Evolutionary conservation across 495 filamentous ascomycete species (phyloP).

Genomic region (Halenospora varia): DNA sequence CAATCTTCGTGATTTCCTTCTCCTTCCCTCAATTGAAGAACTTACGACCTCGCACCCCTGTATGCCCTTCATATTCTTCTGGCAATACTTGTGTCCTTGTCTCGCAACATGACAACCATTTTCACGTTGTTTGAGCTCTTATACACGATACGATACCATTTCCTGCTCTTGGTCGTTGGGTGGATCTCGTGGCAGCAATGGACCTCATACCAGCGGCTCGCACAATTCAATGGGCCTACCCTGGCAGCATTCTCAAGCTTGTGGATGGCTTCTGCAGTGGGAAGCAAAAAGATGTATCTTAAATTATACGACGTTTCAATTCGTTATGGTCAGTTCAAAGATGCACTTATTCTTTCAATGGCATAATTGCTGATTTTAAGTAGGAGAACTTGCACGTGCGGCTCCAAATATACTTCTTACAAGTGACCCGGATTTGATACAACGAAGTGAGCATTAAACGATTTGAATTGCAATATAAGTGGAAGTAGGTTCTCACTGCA

Average conservation of each 20-base stretch:
- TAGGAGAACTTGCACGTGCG: slow-evolving; percentile 29
- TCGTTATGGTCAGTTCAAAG: too few species aligned
- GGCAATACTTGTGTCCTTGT: too few species aligned
- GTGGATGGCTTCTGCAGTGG: background rate
- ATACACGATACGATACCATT: background rate
- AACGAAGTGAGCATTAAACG: slow-evolving; percentile 12
- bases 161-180: background rate
- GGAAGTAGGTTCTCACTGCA: slow-evolving; percentile 13
- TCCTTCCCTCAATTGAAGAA: too few species aligned
- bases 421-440: slow-evolving; percentile 30
- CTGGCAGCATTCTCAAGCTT: background rate
- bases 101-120: background rate
- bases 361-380: too few species aligned
- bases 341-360: too few species aligned
- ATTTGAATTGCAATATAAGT: background rate
- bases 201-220: background rate
- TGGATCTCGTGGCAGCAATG: background rate
- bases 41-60: too few species aligned
- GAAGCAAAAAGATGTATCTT: background rate
- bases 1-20: too few species aligned
- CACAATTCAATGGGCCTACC: background rate
- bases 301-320: background rate
- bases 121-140: background rate
- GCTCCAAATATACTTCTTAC: slow-evolving; percentile 37
- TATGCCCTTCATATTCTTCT: too few species aligned